Evolutionary conservation across 805 yeast genomes (phyloP).

Genomic region (Hyphopichia homilentoma): DNA sequence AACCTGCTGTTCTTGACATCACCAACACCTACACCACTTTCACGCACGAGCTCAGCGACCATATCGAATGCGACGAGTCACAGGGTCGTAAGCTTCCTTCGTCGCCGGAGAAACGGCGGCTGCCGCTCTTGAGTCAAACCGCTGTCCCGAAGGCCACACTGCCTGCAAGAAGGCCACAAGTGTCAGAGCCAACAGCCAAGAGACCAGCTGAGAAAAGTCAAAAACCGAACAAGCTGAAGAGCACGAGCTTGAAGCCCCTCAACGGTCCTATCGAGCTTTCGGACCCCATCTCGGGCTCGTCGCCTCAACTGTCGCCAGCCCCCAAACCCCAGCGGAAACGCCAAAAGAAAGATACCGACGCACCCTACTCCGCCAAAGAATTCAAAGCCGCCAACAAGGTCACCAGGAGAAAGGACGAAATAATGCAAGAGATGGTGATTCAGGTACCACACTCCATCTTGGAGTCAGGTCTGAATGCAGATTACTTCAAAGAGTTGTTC

Average conservation of each 20-base stretch:
- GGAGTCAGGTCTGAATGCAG: slow-evolving; percentile 23
- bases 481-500: slow-evolving; percentile 11
- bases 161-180: too few species aligned
- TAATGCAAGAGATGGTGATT: slow-evolving; percentile 48
- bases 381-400: slow-evolving; percentile 32
- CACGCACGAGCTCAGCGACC: too few species aligned
- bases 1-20: too few species aligned
- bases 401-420: slow-evolving; percentile 45
- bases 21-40: too few species aligned
- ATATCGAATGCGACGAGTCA: too few species aligned
- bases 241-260: not conserved
- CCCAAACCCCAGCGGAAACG: slow-evolving; percentile 1
- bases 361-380: slow-evolving; percentile 22
- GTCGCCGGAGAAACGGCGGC: too few species aligned
- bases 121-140: too few species aligned
- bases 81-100: too few species aligned
- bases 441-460: slow-evolving; percentile 30
- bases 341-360: slow-evolving; percentile 1
- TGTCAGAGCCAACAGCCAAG: too few species aligned
- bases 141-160: too few species aligned
- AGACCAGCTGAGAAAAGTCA: too few species aligned
- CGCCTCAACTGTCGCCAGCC: slow-evolving; percentile 8
- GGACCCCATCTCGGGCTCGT: slow-evolving; percentile 9
- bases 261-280: slow-evolving; percentile 4
- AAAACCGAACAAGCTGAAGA: not conserved